phyloP scores from a whole-genome alignment of 257 asterid species.

The Capsicum rhomboideum region DNA sequence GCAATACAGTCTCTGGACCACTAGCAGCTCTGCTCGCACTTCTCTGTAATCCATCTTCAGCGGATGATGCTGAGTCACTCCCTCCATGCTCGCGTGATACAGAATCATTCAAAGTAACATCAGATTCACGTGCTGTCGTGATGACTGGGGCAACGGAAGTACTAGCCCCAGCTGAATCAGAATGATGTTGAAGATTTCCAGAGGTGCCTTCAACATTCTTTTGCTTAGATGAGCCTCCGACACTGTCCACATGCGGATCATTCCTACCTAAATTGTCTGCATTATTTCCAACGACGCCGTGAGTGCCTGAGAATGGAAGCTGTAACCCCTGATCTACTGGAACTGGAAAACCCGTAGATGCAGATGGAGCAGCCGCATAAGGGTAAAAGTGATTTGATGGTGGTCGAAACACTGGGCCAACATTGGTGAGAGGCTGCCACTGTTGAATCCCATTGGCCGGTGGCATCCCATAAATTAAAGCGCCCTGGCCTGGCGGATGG shows the following conservation, averaged over 20 bases:
- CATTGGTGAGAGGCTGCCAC: constrained; percentile 36
- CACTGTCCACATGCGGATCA: constrained; percentile 35
- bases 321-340: constrained; percentile 44
- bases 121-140: constrained; percentile 28
- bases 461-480: constrained; percentile 43
- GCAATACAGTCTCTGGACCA: constrained; percentile 34
- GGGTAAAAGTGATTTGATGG: constrained; percentile 50
- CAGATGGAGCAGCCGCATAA: constrained; percentile 44
- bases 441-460: constrained; percentile 33
- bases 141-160: constrained; percentile 35
- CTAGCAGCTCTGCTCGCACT: constrained; percentile 37
- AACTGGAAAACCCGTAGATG: constrained; percentile 41
- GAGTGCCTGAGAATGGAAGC: constrained; percentile 26
- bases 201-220: constrained; percentile 41
- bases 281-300: constrained; percentile 17
- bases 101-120: constrained; percentile 19
- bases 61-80: constrained; percentile 19
- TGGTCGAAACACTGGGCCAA: constrained; percentile 30
- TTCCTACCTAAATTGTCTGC: constrained; percentile 28
- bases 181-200: constrained; percentile 18
- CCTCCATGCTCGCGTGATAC: constrained; percentile 21
- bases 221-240: constrained; percentile 45
- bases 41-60: constrained; percentile 27
- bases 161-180: constrained; percentile 48
- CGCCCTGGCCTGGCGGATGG: constrained; percentile 44